A percentile compares a stretch with the other conserved stretches of the same genome.
Evolutionary conservation across 1,284 basidiomycete species (phyloP).

Genomic region (Heterobasidion irregulare): DNA sequence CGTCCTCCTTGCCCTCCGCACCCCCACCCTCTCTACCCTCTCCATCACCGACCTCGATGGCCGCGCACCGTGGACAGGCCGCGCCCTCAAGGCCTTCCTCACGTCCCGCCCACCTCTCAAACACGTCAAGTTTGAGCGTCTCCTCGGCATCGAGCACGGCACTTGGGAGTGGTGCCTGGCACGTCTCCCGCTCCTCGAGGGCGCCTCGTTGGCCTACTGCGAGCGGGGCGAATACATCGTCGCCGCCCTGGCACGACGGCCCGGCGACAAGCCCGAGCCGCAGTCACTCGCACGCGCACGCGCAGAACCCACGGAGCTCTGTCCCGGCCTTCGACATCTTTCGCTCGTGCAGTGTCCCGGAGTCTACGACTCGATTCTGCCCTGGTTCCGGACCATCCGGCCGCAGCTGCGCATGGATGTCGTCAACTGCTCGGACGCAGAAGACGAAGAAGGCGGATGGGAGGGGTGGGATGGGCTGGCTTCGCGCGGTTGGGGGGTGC

Average conservation of each 20-base stretch:
- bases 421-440: neutral
- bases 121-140: neutral
- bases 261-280: neutral
- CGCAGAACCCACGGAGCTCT: neutral
- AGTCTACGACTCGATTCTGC: neutral
- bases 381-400: neutral
- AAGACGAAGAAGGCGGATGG: neutral
- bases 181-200: neutral
- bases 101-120: neutral
- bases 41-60: constrained; percentile 5
- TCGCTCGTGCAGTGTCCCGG: neutral
- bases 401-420: neutral
- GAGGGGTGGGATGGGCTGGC: neutral
- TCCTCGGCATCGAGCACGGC: neutral
- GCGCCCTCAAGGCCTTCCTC: neutral
- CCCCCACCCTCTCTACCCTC: constrained; percentile 11
- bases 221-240: neutral
- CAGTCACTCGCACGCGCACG: neutral
- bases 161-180: constrained; percentile 1
- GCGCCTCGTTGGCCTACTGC: neutral
- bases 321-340: neutral
- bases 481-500: neutral
- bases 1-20: constrained; percentile 18
- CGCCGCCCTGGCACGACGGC: neutral
- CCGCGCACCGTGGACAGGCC: neutral